Conservation (phyloP, 2,329 filamentous ascomycete genomes). For the Colletotrichum cuscutae region DNA sequence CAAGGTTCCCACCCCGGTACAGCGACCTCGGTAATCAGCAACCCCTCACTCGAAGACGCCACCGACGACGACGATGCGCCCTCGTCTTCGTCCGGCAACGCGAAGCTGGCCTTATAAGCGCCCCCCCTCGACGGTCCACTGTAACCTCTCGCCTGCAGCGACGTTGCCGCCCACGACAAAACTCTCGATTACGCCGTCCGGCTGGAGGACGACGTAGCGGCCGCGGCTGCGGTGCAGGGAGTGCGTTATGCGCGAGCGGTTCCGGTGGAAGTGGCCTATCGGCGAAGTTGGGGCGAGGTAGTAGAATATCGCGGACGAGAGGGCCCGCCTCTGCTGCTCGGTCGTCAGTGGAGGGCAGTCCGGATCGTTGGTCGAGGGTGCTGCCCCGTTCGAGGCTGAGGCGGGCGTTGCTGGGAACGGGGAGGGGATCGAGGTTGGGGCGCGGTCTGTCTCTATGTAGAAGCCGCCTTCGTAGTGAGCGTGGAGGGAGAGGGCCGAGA, state of each 20-base stretch:
- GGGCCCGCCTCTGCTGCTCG: background rate
- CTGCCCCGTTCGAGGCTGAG: background rate
- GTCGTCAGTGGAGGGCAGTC: background rate
- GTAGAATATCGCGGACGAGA: constrained; percentile 44
- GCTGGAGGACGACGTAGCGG: constrained; percentile 52
- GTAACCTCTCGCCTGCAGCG: constrained; percentile 66
- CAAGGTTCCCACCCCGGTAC: background rate
- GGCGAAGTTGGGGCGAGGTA: constrained; percentile 66
- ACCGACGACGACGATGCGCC: constrained; percentile 41
- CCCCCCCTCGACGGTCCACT: constrained; percentile 76
- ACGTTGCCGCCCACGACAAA: constrained; percentile 50
- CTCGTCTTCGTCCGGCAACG: constrained; percentile 57
- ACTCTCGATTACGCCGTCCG: background rate
- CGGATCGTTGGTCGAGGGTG: background rate
- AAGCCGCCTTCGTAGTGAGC: background rate
- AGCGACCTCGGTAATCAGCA: background rate
- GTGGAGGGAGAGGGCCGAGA: background rate
- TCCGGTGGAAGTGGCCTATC: constrained; percentile 71
- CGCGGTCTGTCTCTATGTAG: background rate
- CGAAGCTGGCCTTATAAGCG: constrained; percentile 72
- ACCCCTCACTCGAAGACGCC: background rate
- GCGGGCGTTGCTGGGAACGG: background rate
- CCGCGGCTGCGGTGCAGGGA: constrained; percentile 72
- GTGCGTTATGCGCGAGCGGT: constrained; percentile 71
- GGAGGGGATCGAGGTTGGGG: background rate